These are phyloP conservation scores for Beauveria varroae DNA, from an alignment of 2,329 filamentous ascomycete genomes.

Conservation along the genomic window DNA sequence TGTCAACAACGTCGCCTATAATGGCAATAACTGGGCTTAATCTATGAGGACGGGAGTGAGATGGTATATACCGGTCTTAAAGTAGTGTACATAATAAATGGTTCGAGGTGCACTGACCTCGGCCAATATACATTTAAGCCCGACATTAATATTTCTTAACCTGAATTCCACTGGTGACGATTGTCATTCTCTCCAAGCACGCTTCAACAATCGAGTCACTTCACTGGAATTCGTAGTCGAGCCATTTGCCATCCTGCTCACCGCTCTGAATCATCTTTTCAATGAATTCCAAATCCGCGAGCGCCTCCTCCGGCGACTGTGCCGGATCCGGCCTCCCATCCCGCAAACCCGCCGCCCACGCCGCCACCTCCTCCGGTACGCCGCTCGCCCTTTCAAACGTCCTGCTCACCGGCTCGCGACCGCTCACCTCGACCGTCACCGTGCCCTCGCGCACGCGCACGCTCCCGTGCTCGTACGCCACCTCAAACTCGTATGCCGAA, in stretches of 20 bases:
- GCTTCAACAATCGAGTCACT: too few species aligned
- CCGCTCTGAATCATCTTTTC: slow-evolving; percentile 43
- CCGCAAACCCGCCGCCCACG: slow-evolving; percentile 48
- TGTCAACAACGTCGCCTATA: slow-evolving; percentile 37
- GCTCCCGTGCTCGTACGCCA: slow-evolving; percentile 51
- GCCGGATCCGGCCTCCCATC: slow-evolving; percentile 39
- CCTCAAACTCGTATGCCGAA: slow-evolving; percentile 44
- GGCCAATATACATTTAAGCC: too few species aligned
- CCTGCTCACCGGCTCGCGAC: slow-evolving; percentile 25
- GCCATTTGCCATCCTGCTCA: slow-evolving; percentile 31
- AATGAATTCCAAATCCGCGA: slow-evolving; percentile 54
- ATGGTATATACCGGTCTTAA: neutral
- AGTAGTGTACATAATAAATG: neutral
- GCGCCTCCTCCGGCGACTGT: slow-evolving; percentile 49
- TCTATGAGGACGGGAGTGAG: neutral
- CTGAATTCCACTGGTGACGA: neutral
- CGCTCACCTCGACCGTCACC: slow-evolving; percentile 30
- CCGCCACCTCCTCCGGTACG: slow-evolving; percentile 52
- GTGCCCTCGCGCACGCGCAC: slow-evolving; percentile 42
- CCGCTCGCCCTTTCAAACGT: slow-evolving; percentile 44
- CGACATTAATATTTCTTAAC: too few species aligned
- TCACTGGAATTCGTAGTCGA: slow-evolving; percentile 32
- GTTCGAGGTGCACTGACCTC: neutral
- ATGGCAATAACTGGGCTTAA: slow-evolving; percentile 23
- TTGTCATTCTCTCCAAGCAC: neutral